Evolutionary conservation across 169 alveolate species (phyloP).

Genomic region (Cryptosporidium felis): DNA sequence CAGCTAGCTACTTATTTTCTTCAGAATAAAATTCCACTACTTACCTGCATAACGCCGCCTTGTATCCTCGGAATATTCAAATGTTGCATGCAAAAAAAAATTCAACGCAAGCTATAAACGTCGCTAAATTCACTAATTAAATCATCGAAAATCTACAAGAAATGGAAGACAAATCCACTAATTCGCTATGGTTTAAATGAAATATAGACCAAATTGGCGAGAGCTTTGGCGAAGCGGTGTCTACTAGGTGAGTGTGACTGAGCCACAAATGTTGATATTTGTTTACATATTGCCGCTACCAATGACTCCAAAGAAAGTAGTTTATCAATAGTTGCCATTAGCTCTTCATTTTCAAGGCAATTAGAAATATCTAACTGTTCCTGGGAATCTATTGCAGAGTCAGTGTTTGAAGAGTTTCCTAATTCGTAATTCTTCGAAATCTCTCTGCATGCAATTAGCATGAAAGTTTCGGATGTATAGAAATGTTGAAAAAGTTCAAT

Average conservation of each 20-base stretch:
- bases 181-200: conserved; percentile 37
- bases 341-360: conserved; percentile 26
- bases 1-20: neutral
- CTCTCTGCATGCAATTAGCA: conserved; percentile 30
- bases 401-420: too few relatives aligned
- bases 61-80: neutral
- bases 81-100: neutral
- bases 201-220: conserved; percentile 55
- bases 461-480: conserved; percentile 46
- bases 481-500: conserved; percentile 52
- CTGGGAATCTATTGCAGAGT: neutral
- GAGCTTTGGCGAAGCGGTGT: conserved; percentile 65
- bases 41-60: neutral
- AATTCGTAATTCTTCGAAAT: too few relatives aligned
- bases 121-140: too few relatives aligned
- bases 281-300: conserved; percentile 60
- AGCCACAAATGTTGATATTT: conserved; percentile 69
- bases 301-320: conserved; percentile 47
- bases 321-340: conserved; percentile 55
- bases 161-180: too few relatives aligned
- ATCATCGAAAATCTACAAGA: too few relatives aligned
- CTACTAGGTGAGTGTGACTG: conserved; percentile 69
- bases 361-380: neutral
- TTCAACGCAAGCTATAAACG: neutral
- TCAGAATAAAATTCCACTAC: neutral